A percentile compares a stretch with the other conserved stretches of the same genome.
phyloP scores from a whole-genome alignment of 192 early-diverging fungal species.

The Coemansia sp. region DNA sequence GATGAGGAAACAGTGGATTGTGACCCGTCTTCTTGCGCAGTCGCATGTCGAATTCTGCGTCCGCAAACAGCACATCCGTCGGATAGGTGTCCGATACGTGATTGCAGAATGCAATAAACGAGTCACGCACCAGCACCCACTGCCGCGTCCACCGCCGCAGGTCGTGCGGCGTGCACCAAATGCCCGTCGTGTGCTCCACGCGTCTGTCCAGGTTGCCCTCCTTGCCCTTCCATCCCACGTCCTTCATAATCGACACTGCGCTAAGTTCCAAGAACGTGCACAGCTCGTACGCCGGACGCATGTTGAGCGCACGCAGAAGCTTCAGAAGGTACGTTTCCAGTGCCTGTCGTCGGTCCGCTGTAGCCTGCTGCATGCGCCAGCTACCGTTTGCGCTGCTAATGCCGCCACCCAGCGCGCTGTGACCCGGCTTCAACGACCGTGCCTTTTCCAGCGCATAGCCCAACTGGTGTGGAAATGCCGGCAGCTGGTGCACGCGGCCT shows the following conservation, averaged over 20 bases:
- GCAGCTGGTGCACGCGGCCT: slow-evolving; percentile 44
- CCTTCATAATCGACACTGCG: slow-evolving; percentile 68
- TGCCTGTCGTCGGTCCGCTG: slow-evolving; percentile 56
- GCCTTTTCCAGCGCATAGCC: slow-evolving; percentile 45
- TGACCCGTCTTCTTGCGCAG: slow-evolving; percentile 53
- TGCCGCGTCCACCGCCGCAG: slow-evolving; percentile 59
- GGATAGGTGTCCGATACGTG: slow-evolving; percentile 54
- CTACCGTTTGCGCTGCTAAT: background rate
- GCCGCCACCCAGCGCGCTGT: slow-evolving; percentile 1
- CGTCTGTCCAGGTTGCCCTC: slow-evolving; percentile 71
- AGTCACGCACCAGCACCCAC: slow-evolving; percentile 78
- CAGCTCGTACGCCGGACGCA: slow-evolving; percentile 66
- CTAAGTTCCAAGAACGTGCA: slow-evolving; percentile 77
- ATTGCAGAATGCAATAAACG: slow-evolving; percentile 57
- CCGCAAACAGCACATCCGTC: slow-evolving; percentile 53
- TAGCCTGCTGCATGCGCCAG: slow-evolving; percentile 37
- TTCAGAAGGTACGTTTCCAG: slow-evolving; percentile 63
- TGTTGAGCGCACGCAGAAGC: slow-evolving; percentile 59
- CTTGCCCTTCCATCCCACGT: slow-evolving; percentile 85
- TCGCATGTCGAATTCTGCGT: slow-evolving; percentile 52
- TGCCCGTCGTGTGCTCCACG: slow-evolving; percentile 55
- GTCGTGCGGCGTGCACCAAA: slow-evolving; percentile 52
- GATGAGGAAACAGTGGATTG: slow-evolving; percentile 60
- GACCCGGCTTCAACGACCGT: slow-evolving; percentile 33
- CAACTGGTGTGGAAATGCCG: slow-evolving; percentile 49